Evolutionary conservation across 2,329 filamentous ascomycete species (phyloP), one percentile per base, ranked within the genome.

Genomic region (Ciborinia camelliae): DNA sequence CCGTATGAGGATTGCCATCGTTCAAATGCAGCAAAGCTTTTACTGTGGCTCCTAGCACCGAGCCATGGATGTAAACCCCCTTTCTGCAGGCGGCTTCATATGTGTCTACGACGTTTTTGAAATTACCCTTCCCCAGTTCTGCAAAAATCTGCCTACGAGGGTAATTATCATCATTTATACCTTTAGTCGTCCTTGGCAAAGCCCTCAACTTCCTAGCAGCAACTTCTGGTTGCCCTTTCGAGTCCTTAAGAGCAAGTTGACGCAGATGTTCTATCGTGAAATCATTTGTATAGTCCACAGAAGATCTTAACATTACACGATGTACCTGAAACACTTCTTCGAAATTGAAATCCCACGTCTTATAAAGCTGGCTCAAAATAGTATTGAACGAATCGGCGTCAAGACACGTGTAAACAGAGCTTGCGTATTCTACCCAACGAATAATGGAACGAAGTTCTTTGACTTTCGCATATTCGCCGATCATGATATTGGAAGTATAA

Each of bases 351-450:
- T 64, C 67, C 67, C 68, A 74, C 4, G 57, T 64, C 8, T 66
- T 64, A 43, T 66, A 65, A 53, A 68, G 74, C n/a, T 71, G 66
- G 28, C 64, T 66, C 4, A 76, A 63, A 30, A 75, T 72, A 8
- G 65, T 68, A 58, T 75, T 75, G 59, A 74, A 66, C n/a, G 71
- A 71, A 8, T 66, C 60, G 3, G 72, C 60, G 52, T 74, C 63
- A 8, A 73, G 50, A 3, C 47, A 45, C 47, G 66, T 66, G 8
- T 58, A 57, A 37, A 68, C 54, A 51, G 68, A 68, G 14, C 48
- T 50, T 30, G 69, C 68, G 58, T 72, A 73, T 3, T 70, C 61
- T 32, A 76, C 59, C 73, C 73, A 75, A 14, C 69, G 67, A 23
- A 63, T 43, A 15, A 76, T 65, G 20, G 72, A 69, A 53, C 72